Evolutionary conservation across 1,284 basidiomycete species (phyloP).

Genomic region (Melampsora larici-populina): DNA sequence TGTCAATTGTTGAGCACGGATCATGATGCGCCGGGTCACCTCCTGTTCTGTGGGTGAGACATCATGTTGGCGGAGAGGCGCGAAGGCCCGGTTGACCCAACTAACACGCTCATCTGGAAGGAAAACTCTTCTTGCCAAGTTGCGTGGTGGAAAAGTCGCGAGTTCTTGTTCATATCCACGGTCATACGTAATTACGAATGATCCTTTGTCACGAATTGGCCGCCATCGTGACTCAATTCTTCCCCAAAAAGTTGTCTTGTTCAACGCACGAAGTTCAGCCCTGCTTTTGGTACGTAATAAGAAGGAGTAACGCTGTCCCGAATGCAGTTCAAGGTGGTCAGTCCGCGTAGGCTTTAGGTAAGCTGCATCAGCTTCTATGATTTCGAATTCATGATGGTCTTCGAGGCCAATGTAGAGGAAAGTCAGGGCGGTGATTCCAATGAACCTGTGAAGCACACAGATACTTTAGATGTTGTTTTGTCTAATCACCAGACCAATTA

Average conservation of each 20-base stretch:
- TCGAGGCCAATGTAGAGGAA: conserved; percentile 42
- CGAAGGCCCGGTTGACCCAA: background rate
- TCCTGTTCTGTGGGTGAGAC: background rate
- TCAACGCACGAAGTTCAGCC: conserved; percentile 1
- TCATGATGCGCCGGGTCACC: background rate
- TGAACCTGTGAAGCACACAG: background rate
- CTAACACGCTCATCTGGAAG: background rate
- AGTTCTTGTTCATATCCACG: background rate
- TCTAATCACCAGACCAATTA: background rate
- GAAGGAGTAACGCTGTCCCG: conserved; percentile 42
- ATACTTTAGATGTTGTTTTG: background rate
- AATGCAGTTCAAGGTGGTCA: conserved; percentile 12
- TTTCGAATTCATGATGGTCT: conserved; percentile 6
- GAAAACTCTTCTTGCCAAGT: background rate
- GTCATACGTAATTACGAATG: conserved; percentile 34
- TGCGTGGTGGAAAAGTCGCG: background rate
- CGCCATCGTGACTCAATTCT: conserved; percentile 37
- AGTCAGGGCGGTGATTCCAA: conserved; percentile 37
- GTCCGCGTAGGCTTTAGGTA: conserved; percentile 7
- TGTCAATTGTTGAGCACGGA: background rate
- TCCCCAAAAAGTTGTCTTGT: conserved; percentile 23
- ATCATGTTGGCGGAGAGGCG: background rate
- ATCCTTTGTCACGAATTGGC: conserved; percentile 11
- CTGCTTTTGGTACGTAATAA: conserved; percentile 30
- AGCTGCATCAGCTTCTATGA: conserved; percentile 41